These are phyloP conservation scores for Eutrema salsugineum DNA, from an alignment of 441 rosid species.

Conservation along the genomic window DNA sequence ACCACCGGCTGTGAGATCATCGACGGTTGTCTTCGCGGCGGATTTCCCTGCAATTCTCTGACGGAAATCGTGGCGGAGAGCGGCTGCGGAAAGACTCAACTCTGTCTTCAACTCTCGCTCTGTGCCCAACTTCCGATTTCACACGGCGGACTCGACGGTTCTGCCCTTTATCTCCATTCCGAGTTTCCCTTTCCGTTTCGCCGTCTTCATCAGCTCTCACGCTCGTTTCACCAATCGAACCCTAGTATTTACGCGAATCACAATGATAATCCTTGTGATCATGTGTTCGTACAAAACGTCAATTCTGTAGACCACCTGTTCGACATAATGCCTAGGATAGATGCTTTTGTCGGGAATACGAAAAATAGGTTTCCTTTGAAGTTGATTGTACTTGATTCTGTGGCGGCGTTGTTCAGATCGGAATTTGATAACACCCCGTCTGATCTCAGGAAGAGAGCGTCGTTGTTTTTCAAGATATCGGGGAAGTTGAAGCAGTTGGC, in stretches of 20 bases:
- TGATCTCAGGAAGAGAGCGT: constrained; percentile 66
- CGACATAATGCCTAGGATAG: constrained; percentile 62
- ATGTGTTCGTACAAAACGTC: constrained; percentile 53
- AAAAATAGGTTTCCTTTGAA: constrained; percentile 49
- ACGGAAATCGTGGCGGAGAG: constrained; percentile 85
- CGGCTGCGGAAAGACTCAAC: constrained; percentile 86
- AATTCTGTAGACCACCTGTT: constrained; percentile 67
- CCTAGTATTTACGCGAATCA: constrained; percentile 6
- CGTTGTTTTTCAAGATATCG: constrained; percentile 70
- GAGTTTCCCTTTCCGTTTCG: constrained; percentile 83
- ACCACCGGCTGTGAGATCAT: constrained; percentile 60
- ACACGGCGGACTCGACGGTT: constrained; percentile 70
- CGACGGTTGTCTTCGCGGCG: constrained; percentile 64
- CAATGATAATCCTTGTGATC: constrained; percentile 52
- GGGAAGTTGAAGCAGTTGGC: constrained; percentile 69
- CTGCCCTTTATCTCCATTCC: constrained; percentile 76
- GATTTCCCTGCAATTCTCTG: constrained; percentile 67
- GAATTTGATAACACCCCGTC: constrained; percentile 68
- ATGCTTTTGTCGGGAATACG: constrained; percentile 41
- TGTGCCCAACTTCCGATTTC: constrained; percentile 72
- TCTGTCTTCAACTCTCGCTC: constrained; percentile 83
- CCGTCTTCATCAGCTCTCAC: constrained; percentile 69
- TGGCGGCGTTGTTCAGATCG: constrained; percentile 83
- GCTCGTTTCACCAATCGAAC: constrained; percentile 34
- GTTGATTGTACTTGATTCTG: constrained; percentile 73